Evolutionary conservation across 2,329 filamentous ascomycete species (phyloP).

Genomic region (Fusarium subglutinans): DNA sequence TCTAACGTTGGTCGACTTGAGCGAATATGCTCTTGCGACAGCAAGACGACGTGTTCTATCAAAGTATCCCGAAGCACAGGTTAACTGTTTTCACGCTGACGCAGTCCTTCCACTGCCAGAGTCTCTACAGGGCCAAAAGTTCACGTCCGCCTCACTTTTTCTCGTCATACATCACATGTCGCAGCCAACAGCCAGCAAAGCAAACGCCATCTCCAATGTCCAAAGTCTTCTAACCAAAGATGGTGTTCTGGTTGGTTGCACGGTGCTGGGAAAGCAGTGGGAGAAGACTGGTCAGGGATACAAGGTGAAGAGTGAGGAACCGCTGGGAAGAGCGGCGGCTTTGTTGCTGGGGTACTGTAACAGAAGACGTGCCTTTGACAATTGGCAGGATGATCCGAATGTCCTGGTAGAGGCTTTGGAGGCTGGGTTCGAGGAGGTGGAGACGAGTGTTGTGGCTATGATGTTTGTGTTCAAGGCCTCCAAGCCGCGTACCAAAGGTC

Average conservation of each 20-base stretch:
- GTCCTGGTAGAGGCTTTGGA: background rate
- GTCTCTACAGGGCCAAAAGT: no score
- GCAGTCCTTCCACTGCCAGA: background rate
- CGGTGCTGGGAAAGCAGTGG: conserved; percentile 10
- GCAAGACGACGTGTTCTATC: conserved; percentile 1
- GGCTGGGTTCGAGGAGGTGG: conserved; percentile 7
- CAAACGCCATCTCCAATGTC: background rate
- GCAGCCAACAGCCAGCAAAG: background rate
- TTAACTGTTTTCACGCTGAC: background rate
- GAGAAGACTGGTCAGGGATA: background rate
- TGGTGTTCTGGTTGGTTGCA: conserved; percentile 8
- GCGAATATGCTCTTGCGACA: background rate
- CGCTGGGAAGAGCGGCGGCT: background rate
- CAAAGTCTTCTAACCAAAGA: background rate
- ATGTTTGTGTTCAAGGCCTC: conserved; percentile 20
- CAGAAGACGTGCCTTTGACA: conserved; percentile 1
- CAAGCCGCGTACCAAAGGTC: conserved; percentile 8
- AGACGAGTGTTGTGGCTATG: conserved; percentile 5
- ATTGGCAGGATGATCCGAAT: conserved; percentile 9
- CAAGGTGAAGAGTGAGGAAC: background rate
- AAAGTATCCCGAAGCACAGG: background rate
- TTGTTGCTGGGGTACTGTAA: conserved; percentile 9
- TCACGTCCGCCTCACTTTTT: conserved; percentile 6
- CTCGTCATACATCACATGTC: conserved; percentile 12
- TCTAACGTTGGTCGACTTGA: conserved; percentile 11